These are phyloP conservation scores for Tetrahymena malaccensis DNA, from an alignment of 73 alveolate species.

Conservation along the genomic window DNA sequence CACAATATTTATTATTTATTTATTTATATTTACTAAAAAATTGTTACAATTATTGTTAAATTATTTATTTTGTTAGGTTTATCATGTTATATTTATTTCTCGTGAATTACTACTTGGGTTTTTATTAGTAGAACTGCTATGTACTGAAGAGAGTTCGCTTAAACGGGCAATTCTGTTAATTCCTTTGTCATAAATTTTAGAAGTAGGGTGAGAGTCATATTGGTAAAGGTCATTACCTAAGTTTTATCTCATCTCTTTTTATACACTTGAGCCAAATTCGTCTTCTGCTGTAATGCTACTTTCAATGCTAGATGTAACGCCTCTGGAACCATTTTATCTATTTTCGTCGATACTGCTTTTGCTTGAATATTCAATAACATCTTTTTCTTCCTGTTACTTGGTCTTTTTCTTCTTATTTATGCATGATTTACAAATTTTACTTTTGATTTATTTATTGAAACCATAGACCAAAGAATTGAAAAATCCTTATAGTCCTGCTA, in stretches of 20 bases:
- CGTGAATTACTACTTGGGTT: background rate
- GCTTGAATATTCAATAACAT: background rate
- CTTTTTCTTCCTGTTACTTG: background rate
- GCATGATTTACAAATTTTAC: background rate
- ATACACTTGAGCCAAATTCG: background rate
- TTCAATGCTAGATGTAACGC: background rate
- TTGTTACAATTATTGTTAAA: background rate
- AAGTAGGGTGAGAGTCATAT: background rate
- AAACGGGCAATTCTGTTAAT: background rate
- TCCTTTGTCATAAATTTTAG: background rate
- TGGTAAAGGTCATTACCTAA: background rate
- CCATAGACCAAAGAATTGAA: background rate
- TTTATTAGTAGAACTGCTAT: background rate
- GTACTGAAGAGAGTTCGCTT: background rate
- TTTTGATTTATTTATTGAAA: background rate
- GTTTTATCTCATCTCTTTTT: background rate
- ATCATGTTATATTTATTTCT: background rate
- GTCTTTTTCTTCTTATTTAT: background rate
- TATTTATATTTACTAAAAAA: background rate
- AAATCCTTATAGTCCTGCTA: background rate
- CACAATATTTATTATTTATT: background rate
- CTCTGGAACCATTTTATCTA: background rate
- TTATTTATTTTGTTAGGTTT: background rate
- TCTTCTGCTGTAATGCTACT: background rate
- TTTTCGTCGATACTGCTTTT: background rate